Conservation (phyloP, 2,329 filamentous ascomycete species). For the Westerdykella ornata region DNA sequence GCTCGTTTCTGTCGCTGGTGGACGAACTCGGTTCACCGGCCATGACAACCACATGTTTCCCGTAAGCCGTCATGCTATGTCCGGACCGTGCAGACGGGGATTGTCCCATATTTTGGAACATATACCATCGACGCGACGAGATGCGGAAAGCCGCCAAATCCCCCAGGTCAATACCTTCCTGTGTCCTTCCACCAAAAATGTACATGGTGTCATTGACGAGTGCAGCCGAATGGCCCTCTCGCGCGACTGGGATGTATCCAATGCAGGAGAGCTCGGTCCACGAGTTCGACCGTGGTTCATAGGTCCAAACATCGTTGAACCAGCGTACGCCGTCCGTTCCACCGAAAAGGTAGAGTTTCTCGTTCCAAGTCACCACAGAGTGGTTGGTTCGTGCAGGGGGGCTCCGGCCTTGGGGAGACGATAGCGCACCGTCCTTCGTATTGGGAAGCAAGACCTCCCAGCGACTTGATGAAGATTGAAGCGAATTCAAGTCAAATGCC, state of each 20-base stretch:
- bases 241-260: slow-evolving; percentile 87
- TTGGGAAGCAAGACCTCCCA: slow-evolving; percentile 91
- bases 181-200: slow-evolving; percentile 90
- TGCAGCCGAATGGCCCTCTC: slow-evolving; percentile 90
- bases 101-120: slow-evolving; percentile 98
- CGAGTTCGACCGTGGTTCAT: slow-evolving; percentile 72
- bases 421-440: slow-evolving; percentile 50
- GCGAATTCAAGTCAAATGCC: slow-evolving; percentile 89
- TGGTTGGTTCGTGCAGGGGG: slow-evolving; percentile 94
- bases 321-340: slow-evolving; percentile 92
- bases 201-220: slow-evolving; percentile 99
- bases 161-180: slow-evolving; percentile 85
- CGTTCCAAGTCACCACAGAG: slow-evolving; percentile 82
- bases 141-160: slow-evolving; percentile 84
- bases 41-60: slow-evolving; percentile 85
- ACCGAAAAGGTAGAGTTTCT: slow-evolving; percentile 94
- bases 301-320: slow-evolving; percentile 99
- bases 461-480: slow-evolving; percentile 82
- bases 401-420: slow-evolving; percentile 23
- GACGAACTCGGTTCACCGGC: slow-evolving; percentile 92
- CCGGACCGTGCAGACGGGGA: slow-evolving; percentile 89
- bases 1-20: slow-evolving; percentile 69
- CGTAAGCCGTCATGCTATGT: slow-evolving; percentile 94
- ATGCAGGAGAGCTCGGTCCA: slow-evolving; percentile 94
- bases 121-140: slow-evolving; percentile 88